Conservation (phyloP, 129 eudicot species). For the Flaveria bidentis region DNA sequence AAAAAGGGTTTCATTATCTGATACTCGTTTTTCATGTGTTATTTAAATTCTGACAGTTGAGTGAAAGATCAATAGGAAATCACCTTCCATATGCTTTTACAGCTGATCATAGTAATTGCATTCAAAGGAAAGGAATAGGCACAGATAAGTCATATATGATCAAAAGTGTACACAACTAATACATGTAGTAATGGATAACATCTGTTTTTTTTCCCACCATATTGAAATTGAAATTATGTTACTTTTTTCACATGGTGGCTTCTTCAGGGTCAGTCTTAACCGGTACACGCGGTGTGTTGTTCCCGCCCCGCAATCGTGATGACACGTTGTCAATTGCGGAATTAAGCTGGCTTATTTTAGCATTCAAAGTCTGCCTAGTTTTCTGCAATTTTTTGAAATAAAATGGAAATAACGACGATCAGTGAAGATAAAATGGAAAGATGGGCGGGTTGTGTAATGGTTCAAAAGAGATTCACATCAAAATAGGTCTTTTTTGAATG, state of each 20-base stretch:
- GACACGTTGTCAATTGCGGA: constrained; percentile 90
- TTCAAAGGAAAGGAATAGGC: constrained; percentile 21
- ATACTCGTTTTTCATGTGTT: too few relatives aligned
- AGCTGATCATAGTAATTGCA: neutral
- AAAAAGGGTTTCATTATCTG: too few relatives aligned
- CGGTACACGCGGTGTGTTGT: constrained; percentile 53
- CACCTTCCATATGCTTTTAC: neutral
- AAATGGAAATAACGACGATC: constrained; percentile 16
- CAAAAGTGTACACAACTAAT: constrained; percentile 28
- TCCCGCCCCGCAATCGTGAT: constrained; percentile 72
- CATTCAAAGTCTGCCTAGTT: constrained; percentile 74
- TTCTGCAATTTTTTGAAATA: constrained; percentile 50
- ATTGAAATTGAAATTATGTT: neutral
- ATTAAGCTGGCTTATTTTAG: constrained; percentile 82
- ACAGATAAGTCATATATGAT: constrained; percentile 21
- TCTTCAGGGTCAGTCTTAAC: constrained; percentile 73
- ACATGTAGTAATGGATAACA: too few relatives aligned
- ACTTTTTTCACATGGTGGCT: constrained; percentile 47
- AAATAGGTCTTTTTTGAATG: neutral
- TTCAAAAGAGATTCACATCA: neutral
- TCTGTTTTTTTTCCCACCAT: constrained; percentile 9
- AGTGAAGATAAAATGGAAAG: neutral
- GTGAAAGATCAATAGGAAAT: too few relatives aligned
- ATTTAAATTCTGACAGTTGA: too few relatives aligned
- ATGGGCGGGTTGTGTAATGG: neutral